Evolutionary conservation across 768 basidiomycete genomes (phyloP).

Genomic region (Hypholoma sublateritium): DNA sequence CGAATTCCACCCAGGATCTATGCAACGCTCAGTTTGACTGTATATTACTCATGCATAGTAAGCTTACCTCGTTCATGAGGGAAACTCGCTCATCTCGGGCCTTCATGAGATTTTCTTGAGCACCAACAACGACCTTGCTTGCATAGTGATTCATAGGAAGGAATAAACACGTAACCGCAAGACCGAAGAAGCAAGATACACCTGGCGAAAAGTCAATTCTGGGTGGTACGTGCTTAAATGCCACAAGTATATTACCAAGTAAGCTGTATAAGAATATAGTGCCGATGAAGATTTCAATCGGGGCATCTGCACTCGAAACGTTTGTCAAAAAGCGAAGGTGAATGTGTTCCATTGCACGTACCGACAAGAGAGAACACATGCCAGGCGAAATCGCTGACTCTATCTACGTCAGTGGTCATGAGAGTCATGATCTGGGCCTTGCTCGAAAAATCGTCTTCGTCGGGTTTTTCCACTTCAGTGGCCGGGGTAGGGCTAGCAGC

Average conservation of each 20-base stretch:
- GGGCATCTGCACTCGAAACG: constrained; percentile 12
- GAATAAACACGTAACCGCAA: constrained; percentile 19
- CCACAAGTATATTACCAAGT: constrained; percentile 7
- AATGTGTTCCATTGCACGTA: constrained; percentile 25
- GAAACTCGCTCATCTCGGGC: constrained; percentile 83
- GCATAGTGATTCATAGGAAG: constrained; percentile 22
- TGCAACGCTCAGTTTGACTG: not conserved
- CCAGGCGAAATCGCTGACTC: constrained; percentile 83
- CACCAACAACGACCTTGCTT: constrained; percentile 17
- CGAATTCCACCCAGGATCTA: constrained; percentile 85
- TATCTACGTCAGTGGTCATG: constrained; percentile 93
- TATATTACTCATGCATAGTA: constrained; percentile 46
- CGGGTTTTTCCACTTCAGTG: constrained; percentile 30
- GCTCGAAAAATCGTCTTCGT: constrained; percentile 62
- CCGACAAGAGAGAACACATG: constrained; percentile 76
- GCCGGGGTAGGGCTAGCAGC: constrained; percentile 22
- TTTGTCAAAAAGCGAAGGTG: not conserved
- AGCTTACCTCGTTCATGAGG: constrained; percentile 78
- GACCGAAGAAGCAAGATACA: constrained; percentile 20
- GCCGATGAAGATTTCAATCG: constrained; percentile 20
- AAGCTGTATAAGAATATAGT: constrained; percentile 17
- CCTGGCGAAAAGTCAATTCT: constrained; percentile 4
- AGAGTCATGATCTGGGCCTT: constrained; percentile 90
- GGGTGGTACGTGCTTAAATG: not conserved
- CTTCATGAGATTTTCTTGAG: constrained; percentile 56